Evolutionary conservation across 768 basidiomycete genomes (phyloP), one percentile per base, ranked within the genome.

Genomic region (Lentinus brumalis): DNA sequence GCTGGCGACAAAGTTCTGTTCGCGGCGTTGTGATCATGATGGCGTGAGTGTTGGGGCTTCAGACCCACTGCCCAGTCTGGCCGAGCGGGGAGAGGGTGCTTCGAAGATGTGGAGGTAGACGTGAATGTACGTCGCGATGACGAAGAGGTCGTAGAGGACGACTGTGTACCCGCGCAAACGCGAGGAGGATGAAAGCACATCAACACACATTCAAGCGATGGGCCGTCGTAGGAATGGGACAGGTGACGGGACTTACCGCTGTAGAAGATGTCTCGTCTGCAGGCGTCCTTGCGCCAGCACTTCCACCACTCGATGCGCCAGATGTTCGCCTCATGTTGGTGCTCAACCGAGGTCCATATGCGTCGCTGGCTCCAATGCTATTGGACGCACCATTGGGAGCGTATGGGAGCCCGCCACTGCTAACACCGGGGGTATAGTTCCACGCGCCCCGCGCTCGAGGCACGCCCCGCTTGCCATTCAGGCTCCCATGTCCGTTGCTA

Each of bases 41-140:
- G 83, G 10, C 86, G 80, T 26, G 74, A 60, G 14, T 71, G 60
- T 64, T 91, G 87, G 0, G 91, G 84, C 71, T 88, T 91, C 38
- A 94, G 78, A 15, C 91, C 91, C 4, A 94, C 89, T 16, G 92
- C 92, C 92, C 93, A 94, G 71, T 94, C 92, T 42, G 92, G 92
- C 59, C 92, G 81, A 2, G 91, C 77, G 4, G 92, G 92, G 41
- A 94, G 79, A 14, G 92, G 92, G 58, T 87, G 86, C 63, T 75
- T 92, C 80, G 88, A 89, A 3, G 91, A 91, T 3, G 88, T 84
- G 31, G 91, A 91, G 5, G 88, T 84, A 38, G 91, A 91, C 1
- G 89, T 89, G 64, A 83, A 90, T 6, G 89, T 91, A 63, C 85
- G 82, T 41, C 88, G 83, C 41, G 92, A 93, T 1, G 90, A 91